Percentiles rank a stretch among this genome's conserved stretches.
These are phyloP conservation scores for Polygonum maritimum DNA, from an alignment of 148 eudicot genomes.

Conservation along the genomic window DNA sequence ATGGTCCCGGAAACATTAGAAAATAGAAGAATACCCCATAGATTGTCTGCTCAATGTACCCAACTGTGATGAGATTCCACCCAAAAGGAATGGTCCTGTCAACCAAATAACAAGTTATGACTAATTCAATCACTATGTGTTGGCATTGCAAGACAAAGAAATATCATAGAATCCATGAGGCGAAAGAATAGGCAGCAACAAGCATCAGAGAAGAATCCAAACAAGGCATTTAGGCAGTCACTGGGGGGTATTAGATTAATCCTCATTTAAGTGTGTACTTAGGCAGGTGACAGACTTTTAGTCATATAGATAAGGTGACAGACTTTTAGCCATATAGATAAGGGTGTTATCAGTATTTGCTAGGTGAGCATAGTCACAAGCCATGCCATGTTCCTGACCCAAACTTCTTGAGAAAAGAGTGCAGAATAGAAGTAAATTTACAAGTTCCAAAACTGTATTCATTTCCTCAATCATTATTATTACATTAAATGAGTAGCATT, in stretches of 20 bases:
- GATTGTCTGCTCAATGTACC: slow-evolving; percentile 78
- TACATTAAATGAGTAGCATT: not conserved
- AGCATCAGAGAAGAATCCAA: too few relatives aligned
- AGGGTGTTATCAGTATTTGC: not conserved
- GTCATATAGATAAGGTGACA: too few relatives aligned
- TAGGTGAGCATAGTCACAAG: not conserved
- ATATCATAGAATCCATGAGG: too few relatives aligned
- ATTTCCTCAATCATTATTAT: not conserved
- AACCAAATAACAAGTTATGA: slow-evolving; percentile 13
- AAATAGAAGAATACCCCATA: slow-evolving; percentile 51
- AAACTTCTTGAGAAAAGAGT: not conserved
- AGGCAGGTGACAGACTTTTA: too few relatives aligned
- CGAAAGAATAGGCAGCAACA: too few relatives aligned
- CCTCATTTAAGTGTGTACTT: too few relatives aligned
- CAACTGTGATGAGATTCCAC: slow-evolving; percentile 96
- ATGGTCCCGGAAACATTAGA: not conserved
- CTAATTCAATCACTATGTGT: not conserved
- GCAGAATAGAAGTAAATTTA: not conserved
- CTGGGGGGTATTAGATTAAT: too few relatives aligned
- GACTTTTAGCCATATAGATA: too few relatives aligned
- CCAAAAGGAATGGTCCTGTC: slow-evolving; percentile 96
- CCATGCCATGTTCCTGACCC: not conserved
- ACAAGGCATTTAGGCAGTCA: too few relatives aligned
- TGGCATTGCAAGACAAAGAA: too few relatives aligned
- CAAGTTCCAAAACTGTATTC: not conserved